A percentile compares a stretch with the other conserved stretches of the same genome.
Evolutionary conservation across 306 rosid species (phyloP).

Genomic region (Casuarina cunninghamiana): DNA sequence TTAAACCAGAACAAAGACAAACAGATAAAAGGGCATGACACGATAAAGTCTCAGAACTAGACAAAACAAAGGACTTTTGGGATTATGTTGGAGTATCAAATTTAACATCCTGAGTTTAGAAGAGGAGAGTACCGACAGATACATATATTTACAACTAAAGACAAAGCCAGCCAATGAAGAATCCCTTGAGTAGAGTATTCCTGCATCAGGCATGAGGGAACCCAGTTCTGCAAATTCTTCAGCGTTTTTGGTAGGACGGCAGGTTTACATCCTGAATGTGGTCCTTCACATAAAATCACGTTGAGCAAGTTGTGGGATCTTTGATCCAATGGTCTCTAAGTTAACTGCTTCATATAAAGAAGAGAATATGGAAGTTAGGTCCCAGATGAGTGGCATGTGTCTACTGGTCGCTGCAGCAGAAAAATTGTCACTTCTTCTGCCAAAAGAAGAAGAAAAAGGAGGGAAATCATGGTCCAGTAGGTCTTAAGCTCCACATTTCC

Average conservation of each 20-base stretch:
- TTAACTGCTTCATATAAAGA: slow-evolving; percentile 6
- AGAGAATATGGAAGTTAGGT: slow-evolving; percentile 11
- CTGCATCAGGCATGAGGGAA: not conserved
- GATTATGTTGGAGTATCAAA: too few relatives aligned
- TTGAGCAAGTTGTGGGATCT: slow-evolving; percentile 2
- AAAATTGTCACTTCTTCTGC: not conserved
- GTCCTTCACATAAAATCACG: not conserved
- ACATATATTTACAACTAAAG: too few relatives aligned
- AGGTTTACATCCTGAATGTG: not conserved
- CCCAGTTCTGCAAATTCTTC: not conserved
- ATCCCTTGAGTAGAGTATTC: too few relatives aligned
- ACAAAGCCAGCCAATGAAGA: too few relatives aligned
- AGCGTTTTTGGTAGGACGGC: not conserved
- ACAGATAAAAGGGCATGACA: not conserved
- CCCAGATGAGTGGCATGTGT: slow-evolving; percentile 12
- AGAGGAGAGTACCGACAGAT: too few relatives aligned
- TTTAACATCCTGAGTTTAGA: too few relatives aligned
- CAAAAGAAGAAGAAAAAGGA: not conserved
- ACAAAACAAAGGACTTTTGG: too few relatives aligned
- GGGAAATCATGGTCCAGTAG: slow-evolving; percentile 14
- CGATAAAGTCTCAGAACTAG: not conserved
- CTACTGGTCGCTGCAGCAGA: slow-evolving; percentile 10
- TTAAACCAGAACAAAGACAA: not conserved
- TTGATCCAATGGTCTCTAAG: not conserved
- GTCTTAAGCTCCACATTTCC: slow-evolving; percentile 16